Conservation (phyloP, 192 early-diverging fungal species). For the Coemansia reversa region DNA sequence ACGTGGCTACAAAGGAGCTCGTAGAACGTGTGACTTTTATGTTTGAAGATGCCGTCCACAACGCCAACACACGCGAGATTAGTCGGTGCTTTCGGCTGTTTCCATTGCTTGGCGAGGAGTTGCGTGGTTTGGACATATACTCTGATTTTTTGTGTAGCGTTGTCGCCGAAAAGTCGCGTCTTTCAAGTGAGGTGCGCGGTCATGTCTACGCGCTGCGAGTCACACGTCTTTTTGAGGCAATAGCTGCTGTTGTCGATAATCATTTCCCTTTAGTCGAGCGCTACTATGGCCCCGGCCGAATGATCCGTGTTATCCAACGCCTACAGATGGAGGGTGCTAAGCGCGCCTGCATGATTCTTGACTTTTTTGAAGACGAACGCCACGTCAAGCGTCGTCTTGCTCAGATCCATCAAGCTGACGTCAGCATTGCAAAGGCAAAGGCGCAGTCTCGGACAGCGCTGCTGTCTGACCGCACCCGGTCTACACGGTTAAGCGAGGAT, state of each 20-base stretch:
- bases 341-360: conserved; percentile 72
- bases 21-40: conserved; percentile 69
- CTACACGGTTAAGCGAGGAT: conserved; percentile 16
- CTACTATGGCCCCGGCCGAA: conserved; percentile 84
- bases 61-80: conserved; percentile 71
- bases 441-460: conserved; percentile 4
- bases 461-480: conserved; percentile 6
- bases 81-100: conserved; percentile 88
- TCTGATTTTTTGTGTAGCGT: conserved; percentile 79
- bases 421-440: conserved; percentile 15
- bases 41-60: conserved; percentile 78
- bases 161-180: conserved; percentile 73
- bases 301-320: conserved; percentile 83
- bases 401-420: conserved; percentile 35
- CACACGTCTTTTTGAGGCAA: conserved; percentile 86
- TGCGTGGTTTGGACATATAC: conserved; percentile 87
- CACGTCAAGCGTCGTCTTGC: conserved; percentile 53
- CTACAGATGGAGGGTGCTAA: conserved; percentile 87
- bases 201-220: conserved; percentile 73
- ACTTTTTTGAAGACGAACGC: conserved; percentile 76
- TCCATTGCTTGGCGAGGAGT: conserved; percentile 78
- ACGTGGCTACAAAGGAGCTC: conserved; percentile 60
- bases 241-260: conserved; percentile 84
- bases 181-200: conserved; percentile 11
- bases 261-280: conserved; percentile 81